phyloP scores from a whole-genome alignment of 208 protist genomes.

The Strigomonas culicis region DNA sequence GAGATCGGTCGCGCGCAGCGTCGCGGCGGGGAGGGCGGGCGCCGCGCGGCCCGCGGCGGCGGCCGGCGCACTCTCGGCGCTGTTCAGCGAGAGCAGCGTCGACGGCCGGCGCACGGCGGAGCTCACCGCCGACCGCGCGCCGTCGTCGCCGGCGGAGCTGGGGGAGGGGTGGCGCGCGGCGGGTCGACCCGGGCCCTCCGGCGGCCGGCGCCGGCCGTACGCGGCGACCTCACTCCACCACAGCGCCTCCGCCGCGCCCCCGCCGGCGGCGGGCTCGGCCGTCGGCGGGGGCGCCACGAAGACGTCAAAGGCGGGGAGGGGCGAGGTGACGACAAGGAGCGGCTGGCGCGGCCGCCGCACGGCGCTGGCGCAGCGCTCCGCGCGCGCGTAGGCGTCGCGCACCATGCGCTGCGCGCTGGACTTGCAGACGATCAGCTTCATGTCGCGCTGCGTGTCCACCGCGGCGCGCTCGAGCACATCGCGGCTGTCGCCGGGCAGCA shows the following conservation, averaged over 20 bases:
- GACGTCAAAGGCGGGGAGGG: background rate
- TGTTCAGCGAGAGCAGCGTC: background rate
- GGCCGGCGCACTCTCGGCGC: background rate
- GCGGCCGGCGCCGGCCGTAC: conserved; percentile 23
- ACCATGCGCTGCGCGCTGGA: conserved; percentile 22
- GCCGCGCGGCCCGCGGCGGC: background rate
- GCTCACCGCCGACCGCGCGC: background rate
- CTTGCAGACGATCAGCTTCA: conserved; percentile 55
- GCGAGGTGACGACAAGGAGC: background rate
- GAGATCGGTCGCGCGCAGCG: conserved; percentile 36
- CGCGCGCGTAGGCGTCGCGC: background rate
- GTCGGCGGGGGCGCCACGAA: background rate
- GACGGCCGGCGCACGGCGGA: background rate
- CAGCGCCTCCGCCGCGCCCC: conserved; percentile 35
- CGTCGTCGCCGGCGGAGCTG: background rate
- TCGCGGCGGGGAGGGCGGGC: conserved; percentile 13
- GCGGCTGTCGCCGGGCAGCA: conserved; percentile 27
- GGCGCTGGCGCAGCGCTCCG: background rate
- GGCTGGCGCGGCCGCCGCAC: background rate
- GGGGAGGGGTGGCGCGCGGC: background rate
- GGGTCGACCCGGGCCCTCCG: background rate
- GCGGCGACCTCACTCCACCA: conserved; percentile 54
- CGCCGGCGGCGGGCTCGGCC: conserved; percentile 1
- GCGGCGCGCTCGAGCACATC: conserved; percentile 24
- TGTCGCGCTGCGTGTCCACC: conserved; percentile 19